Base-by-base conservation (phyloP, 2,329 filamentous ascomycete genomes). In the Penicillium sp. region DNA sequence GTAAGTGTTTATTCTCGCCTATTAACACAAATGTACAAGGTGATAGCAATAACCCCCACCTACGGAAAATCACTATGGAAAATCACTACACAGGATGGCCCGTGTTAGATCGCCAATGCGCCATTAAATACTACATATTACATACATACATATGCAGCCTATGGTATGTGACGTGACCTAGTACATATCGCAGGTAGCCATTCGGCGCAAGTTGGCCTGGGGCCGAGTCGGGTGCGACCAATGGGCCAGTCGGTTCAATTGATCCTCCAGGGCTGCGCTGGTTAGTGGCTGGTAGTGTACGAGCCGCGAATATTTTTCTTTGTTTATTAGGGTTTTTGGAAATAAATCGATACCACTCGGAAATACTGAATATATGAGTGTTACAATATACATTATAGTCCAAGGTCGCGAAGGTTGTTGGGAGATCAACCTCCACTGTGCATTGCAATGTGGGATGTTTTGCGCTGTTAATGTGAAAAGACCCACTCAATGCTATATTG, bases 221-320 rank as follows among this genome's bases (percentile, higher is more conserved):
- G 40, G 18, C 61, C 58, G 57, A 61, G 22, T 60, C 62, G 62
- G 61, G 57, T 63, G 62, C 57, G 60, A 65, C 60, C 35, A 40
- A 42, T 57, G 45, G 51, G 50, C 60, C 50, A 58, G 59, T 59
- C 57, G 54, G 40, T 59, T 64, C 57, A 56, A 51, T 54, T 54
- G 55, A 60, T 63, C 50, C 18, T 61, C 52, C 8, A 22, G 13
- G 18, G 18, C 44, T 57, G 49, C 35, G 45, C 31, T 56, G 56
- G 37, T 57, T 55, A 50, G 50, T 58, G 51, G 50, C 50, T 32
- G 18, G 31, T 53, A 34, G 34, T 34, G 18, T 16, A 45, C 11
- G 16, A 4, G 35, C 26, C 10, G 13, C 26, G 10, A 39, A 22
- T 34, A 13, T 37, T 32, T 20, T 16, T 18, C 20, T n/a, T 37